phyloP scores from a whole-genome alignment of 148 eudicot species.

The Drosera capensis region DNA sequence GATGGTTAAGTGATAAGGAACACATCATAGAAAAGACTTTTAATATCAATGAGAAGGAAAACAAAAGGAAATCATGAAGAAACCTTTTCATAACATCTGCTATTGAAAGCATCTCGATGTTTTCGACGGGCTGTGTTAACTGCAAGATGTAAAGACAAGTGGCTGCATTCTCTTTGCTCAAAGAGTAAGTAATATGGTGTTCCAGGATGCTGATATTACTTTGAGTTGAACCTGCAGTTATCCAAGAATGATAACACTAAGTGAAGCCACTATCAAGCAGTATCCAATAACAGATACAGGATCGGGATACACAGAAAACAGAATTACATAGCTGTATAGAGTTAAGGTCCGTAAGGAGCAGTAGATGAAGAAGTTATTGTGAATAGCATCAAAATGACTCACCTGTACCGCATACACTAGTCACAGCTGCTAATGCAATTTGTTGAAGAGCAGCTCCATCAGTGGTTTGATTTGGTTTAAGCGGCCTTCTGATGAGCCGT shows the following conservation, averaged over 20 bases:
- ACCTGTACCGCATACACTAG: constrained; percentile 39
- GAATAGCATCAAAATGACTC: background rate
- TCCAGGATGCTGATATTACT: constrained; percentile 43
- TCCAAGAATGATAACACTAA: constrained; percentile 4
- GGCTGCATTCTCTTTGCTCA: constrained; percentile 52
- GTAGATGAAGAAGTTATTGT: constrained; percentile 8
- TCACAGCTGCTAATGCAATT: constrained; percentile 42
- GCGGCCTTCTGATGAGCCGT: constrained; percentile 17
- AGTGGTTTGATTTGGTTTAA: constrained; percentile 14
- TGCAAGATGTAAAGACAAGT: constrained; percentile 55
- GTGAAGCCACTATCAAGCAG: background rate
- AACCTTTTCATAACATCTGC: constrained; percentile 55
- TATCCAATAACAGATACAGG: background rate
- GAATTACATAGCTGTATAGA: background rate
- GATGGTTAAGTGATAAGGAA: no score
- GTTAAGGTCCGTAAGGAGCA: background rate
- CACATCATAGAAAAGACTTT: no score
- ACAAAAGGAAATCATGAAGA: no score
- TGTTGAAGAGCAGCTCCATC: constrained; percentile 27
- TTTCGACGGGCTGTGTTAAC: constrained; percentile 20
- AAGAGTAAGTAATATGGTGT: constrained; percentile 52
- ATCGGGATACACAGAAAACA: background rate
- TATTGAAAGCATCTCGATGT: constrained; percentile 28
- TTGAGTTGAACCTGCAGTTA: constrained; percentile 33
- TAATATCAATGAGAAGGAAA: no score